Conservation (phyloP, 345 rosid species). For the Aquilaria yunnanensis region DNA sequence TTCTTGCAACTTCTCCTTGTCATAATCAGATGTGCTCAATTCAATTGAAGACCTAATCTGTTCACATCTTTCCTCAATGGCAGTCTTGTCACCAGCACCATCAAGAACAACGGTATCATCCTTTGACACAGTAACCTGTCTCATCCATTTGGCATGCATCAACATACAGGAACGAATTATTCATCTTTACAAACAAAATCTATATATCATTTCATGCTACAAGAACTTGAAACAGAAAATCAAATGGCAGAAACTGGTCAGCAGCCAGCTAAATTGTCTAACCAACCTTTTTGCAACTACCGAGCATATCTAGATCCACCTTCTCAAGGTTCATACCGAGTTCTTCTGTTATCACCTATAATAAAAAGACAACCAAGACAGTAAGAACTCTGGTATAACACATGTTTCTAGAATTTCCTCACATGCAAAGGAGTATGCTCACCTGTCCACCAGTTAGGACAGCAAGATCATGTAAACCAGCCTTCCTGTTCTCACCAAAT, state of each 20-base stretch:
- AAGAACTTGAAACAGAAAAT: no score
- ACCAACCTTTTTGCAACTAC: constrained; percentile 40
- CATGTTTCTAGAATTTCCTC: not conserved
- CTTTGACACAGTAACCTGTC: constrained; percentile 26
- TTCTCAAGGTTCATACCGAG: constrained; percentile 41
- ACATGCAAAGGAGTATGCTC: not conserved
- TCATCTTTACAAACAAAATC: no score
- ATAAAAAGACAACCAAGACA: not conserved
- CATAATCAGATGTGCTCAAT: constrained; percentile 29
- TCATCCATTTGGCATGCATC: not conserved
- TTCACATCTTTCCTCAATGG: constrained; percentile 39
- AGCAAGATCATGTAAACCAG: constrained; percentile 37
- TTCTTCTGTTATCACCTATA: constrained; percentile 39
- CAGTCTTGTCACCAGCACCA: constrained; percentile 33
- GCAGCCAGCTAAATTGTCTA: not conserved
- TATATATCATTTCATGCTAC: no score
- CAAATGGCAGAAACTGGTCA: no score
- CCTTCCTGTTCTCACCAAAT: constrained; percentile 44
- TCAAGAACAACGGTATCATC: constrained; percentile 34
- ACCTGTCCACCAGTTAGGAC: constrained; percentile 42
- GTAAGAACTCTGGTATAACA: not conserved
- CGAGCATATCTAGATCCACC: constrained; percentile 30
- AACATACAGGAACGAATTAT: not conserved
- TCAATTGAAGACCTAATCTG: constrained; percentile 32
- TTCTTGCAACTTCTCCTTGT: constrained; percentile 21